Conservation (phyloP, 2,329 filamentous ascomycete genomes). For the Sclerotinia sclerotiorum region DNA sequence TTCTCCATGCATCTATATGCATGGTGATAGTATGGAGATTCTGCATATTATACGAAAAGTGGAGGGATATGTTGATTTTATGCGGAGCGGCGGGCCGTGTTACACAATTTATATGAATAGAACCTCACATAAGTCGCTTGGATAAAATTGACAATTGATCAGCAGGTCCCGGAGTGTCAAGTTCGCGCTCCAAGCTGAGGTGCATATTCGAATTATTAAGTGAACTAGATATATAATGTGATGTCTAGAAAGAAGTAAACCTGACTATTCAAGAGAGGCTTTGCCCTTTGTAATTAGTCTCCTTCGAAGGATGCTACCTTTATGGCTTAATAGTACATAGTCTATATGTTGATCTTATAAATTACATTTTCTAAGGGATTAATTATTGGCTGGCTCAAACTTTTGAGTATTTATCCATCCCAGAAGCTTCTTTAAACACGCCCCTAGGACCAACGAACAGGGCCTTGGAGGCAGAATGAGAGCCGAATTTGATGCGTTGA, state of each 20-base stretch:
- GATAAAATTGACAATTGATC: constrained; percentile 18
- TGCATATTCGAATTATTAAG: neutral
- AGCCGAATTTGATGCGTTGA: neutral
- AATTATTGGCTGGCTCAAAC: neutral
- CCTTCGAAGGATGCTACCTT: too few species aligned
- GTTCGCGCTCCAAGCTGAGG: neutral
- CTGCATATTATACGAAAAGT: neutral
- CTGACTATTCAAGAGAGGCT: neutral
- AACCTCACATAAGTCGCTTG: constrained; percentile 16
- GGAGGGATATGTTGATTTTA: neutral
- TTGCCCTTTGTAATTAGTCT: neutral
- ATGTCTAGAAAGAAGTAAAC: neutral
- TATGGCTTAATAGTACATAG: neutral
- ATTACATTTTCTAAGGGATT: too few species aligned
- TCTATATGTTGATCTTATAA: neutral
- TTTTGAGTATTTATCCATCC: neutral
- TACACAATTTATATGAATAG: constrained; percentile 17
- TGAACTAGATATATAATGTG: neutral
- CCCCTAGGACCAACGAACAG: neutral
- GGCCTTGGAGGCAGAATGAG: neutral
- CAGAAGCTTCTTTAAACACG: neutral
- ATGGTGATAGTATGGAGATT: neutral
- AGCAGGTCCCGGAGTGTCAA: constrained; percentile 9
- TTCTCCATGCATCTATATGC: neutral
- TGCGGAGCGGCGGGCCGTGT: constrained; percentile 22